A percentile compares a stretch with the other conserved stretches of the same genome.
Conservation (phyloP, 2,329 filamentous ascomycete species). For the Rutstroemia sp. region DNA sequence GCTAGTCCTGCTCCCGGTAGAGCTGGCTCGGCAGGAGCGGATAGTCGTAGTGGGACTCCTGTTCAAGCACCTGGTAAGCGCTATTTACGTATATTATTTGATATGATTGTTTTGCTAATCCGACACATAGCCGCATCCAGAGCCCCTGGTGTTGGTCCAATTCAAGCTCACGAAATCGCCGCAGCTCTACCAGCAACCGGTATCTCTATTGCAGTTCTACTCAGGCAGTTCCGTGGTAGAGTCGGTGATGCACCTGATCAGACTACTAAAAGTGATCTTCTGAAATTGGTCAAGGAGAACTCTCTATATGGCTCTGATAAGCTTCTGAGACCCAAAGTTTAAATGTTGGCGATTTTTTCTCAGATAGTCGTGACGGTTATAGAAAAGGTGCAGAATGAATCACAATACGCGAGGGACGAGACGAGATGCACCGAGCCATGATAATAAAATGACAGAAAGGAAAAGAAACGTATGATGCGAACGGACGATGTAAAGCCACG, state of each 20-base stretch:
- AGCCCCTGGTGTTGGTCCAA: slow-evolving; percentile 20
- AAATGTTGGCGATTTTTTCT: background rate
- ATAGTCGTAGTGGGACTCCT: slow-evolving; percentile 29
- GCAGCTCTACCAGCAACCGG: slow-evolving; percentile 45
- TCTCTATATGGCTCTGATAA: slow-evolving; percentile 49
- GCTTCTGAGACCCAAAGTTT: slow-evolving; percentile 32
- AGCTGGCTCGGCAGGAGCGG: slow-evolving; percentile 12
- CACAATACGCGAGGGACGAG: background rate
- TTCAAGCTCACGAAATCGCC: slow-evolving; percentile 47
- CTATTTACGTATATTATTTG: background rate
- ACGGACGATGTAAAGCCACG: background rate
- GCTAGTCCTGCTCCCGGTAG: slow-evolving; percentile 44
- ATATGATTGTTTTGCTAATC: background rate
- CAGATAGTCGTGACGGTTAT: background rate
- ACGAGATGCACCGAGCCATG: background rate
- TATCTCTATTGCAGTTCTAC: slow-evolving; percentile 46
- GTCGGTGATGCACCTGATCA: slow-evolving; percentile 43
- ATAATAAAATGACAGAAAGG: background rate
- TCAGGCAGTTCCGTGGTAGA: slow-evolving; percentile 46
- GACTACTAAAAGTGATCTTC: slow-evolving; percentile 48
- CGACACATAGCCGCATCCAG: background rate
- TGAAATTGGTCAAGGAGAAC: slow-evolving; percentile 49
- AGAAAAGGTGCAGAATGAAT: background rate
- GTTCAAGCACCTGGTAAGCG: slow-evolving; percentile 15
- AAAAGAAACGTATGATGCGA: background rate